A percentile compares a stretch with the other conserved stretches of the same genome.
Evolutionary conservation across 768 basidiomycete species (phyloP).

Genomic region (Mycena indigotica): DNA sequence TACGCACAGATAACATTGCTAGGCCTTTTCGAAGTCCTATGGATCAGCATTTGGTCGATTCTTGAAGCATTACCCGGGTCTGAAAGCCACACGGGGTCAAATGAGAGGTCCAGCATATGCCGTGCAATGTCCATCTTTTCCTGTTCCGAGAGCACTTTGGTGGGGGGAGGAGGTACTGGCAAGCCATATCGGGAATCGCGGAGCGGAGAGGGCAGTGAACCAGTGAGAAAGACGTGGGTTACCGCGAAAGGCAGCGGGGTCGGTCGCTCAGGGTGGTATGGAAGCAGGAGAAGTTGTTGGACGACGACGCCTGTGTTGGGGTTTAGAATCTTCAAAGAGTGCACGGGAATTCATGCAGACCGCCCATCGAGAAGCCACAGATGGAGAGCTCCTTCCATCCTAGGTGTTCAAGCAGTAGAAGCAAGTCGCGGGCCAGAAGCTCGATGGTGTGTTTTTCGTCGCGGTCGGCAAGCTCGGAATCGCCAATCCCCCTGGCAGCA

Average conservation of each 20-base stretch:
- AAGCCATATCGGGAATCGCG: slow-evolving; percentile 30
- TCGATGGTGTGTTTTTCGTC: slow-evolving; percentile 47
- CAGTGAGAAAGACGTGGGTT: slow-evolving; percentile 44
- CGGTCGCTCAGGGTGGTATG: slow-evolving; percentile 38
- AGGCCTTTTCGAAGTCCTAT: slow-evolving; percentile 32
- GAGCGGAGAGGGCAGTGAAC: slow-evolving; percentile 29
- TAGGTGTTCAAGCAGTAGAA: slow-evolving; percentile 39
- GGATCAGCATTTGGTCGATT: slow-evolving; percentile 28
- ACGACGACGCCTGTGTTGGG: slow-evolving; percentile 39
- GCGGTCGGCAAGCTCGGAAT: slow-evolving; percentile 36
- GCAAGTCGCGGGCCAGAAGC: slow-evolving; percentile 47
- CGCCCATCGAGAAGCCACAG: slow-evolving; percentile 57
- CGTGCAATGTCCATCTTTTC: slow-evolving; percentile 35
- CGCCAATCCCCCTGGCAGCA: slow-evolving; percentile 48
- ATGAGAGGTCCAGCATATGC: slow-evolving; percentile 30
- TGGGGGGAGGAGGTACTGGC: slow-evolving; percentile 20
- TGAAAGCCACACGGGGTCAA: slow-evolving; percentile 39
- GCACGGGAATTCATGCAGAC: slow-evolving; percentile 25
- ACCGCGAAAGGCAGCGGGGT: slow-evolving; percentile 40
- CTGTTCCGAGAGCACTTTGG: slow-evolving; percentile 27
- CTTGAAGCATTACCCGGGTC: slow-evolving; percentile 31
- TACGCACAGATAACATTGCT: slow-evolving; percentile 33
- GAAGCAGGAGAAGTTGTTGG: slow-evolving; percentile 48
- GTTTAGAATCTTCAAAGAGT: neutral
- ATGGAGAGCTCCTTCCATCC: slow-evolving; percentile 46